Base-by-base conservation (phyloP, 2,329 filamentous ascomycete genomes). In the Colletotrichum musae region DNA sequence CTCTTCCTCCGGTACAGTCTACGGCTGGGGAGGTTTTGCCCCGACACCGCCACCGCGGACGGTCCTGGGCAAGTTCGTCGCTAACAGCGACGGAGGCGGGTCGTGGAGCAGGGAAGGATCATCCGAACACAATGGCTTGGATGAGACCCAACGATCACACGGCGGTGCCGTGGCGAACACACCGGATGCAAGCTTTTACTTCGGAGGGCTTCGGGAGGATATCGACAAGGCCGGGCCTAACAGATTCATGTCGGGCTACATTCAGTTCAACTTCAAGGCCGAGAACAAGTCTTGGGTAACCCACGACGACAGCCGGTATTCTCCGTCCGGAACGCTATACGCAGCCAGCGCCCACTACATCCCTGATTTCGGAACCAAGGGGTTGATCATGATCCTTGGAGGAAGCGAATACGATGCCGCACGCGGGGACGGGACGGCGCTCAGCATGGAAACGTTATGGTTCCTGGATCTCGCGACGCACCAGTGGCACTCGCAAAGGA, bases 401-500 rank as follows among this genome's bases (percentile, higher is more conserved):
- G 68, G 68, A 12, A 12, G 21, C 16, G 41, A 45, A 9, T 45
- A 45, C 24, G 16, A 58, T 45, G 41, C 53, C 5, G 36, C 16
- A 10, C 28, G 24, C 2, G 13, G 24, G 13, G 9, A 32, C 21
- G 18, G 12, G n/a, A 6, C 16, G n/a, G 24, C 58, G 13, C 50
- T 59, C 4, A 53, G 63, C 21, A 63, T 71, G 28, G 21, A 50
- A 16, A 66, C 26, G 16, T 1, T 71, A 1, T 62, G 50, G 28
- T 71, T 69, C 36, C 56, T 64, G 50, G 65, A 71, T 26, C 61
- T 60, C n/a, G 36, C 36, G 26, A 54, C 60, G 6, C 57, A 50
- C 41, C 16, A 51, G 15, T 71, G 70, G 70, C 57, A 45, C 28
- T 69, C 57, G 28, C 70, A 71, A 48, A 32, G 10, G 7, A 60